Evolutionary conservation across 2,329 filamentous ascomycete genomes (phyloP).

Genomic region (Colletotrichum euphorbiae): DNA sequence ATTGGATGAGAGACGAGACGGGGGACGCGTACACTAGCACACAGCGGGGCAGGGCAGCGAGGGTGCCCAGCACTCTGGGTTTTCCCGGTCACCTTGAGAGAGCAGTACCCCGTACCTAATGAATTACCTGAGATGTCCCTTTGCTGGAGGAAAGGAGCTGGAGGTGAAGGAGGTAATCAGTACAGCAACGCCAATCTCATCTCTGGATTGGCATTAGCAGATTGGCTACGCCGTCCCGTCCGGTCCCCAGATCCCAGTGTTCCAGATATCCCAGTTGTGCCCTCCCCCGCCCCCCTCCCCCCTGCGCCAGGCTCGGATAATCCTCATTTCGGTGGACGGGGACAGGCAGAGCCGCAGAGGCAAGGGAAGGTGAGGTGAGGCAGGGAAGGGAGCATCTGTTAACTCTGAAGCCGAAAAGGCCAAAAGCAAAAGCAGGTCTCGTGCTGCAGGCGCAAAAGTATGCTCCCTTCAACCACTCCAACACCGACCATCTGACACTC

Average conservation of each 20-base stretch:
- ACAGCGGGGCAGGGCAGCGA: conserved; percentile 3
- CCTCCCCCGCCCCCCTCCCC: conserved; percentile 16
- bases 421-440: conserved; percentile 31
- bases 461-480: conserved; percentile 15
- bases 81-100: not conserved
- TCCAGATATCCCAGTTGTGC: not conserved
- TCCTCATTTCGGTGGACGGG: conserved; percentile 29
- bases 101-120: too few relatives aligned
- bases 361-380: not conserved
- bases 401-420: conserved; percentile 7
- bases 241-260: conserved; percentile 24
- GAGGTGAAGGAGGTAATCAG: conserved; percentile 23
- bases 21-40: too few relatives aligned
- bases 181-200: conserved; percentile 11
- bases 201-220: conserved; percentile 11
- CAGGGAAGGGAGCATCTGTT: conserved; percentile 14
- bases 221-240: conserved; percentile 29
- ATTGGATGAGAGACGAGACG: conserved; percentile 26
- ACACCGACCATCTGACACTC: conserved; percentile 34
- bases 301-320: conserved; percentile 35
- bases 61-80: not conserved
- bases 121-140: too few relatives aligned
- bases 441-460: conserved; percentile 33
- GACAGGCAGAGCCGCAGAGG: not conserved
- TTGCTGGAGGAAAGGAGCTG: not conserved